phyloP scores from a whole-genome alignment of 1,284 basidiomycete species.

The Cryptococcus floricola region DNA sequence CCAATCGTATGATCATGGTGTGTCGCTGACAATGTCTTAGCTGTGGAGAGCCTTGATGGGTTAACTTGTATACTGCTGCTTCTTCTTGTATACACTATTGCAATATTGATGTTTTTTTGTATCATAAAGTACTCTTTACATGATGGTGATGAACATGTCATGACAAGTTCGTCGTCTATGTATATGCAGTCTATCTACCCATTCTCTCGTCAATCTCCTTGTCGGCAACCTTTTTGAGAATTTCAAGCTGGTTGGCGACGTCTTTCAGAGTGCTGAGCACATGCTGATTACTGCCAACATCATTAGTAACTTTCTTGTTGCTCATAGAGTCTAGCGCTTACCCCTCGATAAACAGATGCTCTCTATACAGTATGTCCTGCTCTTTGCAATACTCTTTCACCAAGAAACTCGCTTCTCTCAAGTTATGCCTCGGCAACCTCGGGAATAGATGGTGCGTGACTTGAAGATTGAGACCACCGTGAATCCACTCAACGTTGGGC shows the following conservation, averaged over 20 bases:
- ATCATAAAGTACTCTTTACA: no score
- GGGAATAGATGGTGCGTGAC: slow-evolving; percentile 98
- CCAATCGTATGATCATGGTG: neutral
- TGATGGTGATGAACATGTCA: no score
- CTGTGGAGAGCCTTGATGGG: slow-evolving; percentile 1
- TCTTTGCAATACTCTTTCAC: slow-evolving; percentile 83
- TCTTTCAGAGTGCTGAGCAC: slow-evolving; percentile 46
- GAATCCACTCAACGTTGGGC: slow-evolving; percentile 76
- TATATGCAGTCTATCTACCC: neutral
- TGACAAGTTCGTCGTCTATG: no score
- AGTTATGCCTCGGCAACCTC: slow-evolving; percentile 87
- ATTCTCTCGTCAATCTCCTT: slow-evolving; percentile 41
- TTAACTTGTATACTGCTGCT: neutral
- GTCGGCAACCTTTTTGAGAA: slow-evolving; percentile 48
- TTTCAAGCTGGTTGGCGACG: slow-evolving; percentile 47
- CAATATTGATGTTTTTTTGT: no score
- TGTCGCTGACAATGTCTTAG: neutral
- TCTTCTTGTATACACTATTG: neutral
- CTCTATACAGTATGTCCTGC: slow-evolving; percentile 78
- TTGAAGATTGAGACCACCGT: slow-evolving; percentile 90
- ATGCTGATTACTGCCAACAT: slow-evolving; percentile 32
- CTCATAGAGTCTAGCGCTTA: slow-evolving; percentile 12
- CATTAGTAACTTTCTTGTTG: neutral
- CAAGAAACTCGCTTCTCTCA: slow-evolving; percentile 71
- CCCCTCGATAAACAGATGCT: slow-evolving; percentile 83